Evolutionary conservation across 306 rosid genomes (phyloP).

Genomic region (Psophocarpus tetragonolobus): DNA sequence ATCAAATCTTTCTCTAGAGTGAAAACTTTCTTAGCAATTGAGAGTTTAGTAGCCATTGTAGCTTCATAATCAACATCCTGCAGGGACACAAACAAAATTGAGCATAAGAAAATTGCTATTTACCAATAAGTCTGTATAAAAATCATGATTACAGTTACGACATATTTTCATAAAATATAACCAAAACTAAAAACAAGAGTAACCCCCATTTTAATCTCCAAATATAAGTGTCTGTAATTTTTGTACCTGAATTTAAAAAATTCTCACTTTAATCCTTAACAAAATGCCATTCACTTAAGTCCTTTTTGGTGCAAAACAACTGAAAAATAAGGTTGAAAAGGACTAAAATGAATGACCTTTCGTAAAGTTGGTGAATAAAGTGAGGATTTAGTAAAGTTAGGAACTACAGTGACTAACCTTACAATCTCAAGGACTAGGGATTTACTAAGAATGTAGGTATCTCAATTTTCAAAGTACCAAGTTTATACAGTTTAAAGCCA

Average conservation of each 20-base stretch:
- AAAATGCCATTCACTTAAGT: background rate
- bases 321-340: background rate
- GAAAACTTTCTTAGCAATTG: conserved; percentile 85
- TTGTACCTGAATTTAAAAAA: background rate
- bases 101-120: conserved; percentile 23
- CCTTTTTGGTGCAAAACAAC: background rate
- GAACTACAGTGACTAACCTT: background rate
- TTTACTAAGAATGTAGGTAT: background rate
- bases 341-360: background rate
- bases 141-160: background rate
- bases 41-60: conserved; percentile 74
- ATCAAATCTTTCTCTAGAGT: conserved; percentile 66
- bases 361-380: background rate
- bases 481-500: conserved; percentile 11
- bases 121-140: conserved; percentile 1
- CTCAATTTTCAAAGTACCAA: conserved; percentile 2
- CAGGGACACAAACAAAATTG: conserved; percentile 25
- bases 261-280: background rate
- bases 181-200: background rate
- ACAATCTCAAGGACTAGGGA: background rate
- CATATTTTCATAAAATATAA: conserved; percentile 19
- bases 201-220: background rate
- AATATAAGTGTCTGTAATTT: background rate
- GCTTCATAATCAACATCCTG: conserved; percentile 96
- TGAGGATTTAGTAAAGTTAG: background rate